Base-by-base conservation (phyloP, 441 rosid genomes). In the Breynia disticha region DNA sequence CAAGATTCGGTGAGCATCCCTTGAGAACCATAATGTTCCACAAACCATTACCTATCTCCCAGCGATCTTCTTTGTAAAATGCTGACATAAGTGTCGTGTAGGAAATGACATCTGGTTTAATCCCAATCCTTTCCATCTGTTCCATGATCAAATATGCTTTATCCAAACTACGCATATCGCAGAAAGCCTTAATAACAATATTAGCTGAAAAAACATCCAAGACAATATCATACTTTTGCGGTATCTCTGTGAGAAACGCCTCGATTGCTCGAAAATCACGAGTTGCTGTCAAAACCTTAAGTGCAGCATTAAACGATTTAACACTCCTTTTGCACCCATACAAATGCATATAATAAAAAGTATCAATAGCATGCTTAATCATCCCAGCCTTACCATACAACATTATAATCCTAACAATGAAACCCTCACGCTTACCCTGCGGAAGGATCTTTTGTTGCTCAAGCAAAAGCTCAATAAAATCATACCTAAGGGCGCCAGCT, bases 371-470 rank as follows among this genome's bases (percentile, higher is more conserved):
- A 16, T 87, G 81, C 54, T 76, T 73, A 7, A 61, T 64, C 96
- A 87, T 87, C 59, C 87, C 87, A 48, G 79, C 87, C 70, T 79
- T 84, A n/a, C 88, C 94, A 74, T 84, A 87, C 69, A 87, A 63
- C 78, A 82, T 80, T 28, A 87, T 87, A 60, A 87, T 87, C 75
- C 90, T 79, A 60, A 84, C 78, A 20, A 87, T 63, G 59, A 87
- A 87, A 17, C 94, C 90, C 59, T 87, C 94, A 7, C 90, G 90
- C 55, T 86, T 71, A 46, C 90, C 90, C 62, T 87, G 96, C 0
- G 75, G 77, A 65, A 87, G 84, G 44, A 73, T 60, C 81, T 84
- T 87, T 54, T 87, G 96, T 24, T 87, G 90, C 82, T 84, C 96
- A 59, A 87, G 94, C 52, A 87, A 64, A 45, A 79, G 68, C 71